phyloP scores from a whole-genome alignment of 2,329 filamentous ascomycete species.

The Claviceps sorghi region DNA sequence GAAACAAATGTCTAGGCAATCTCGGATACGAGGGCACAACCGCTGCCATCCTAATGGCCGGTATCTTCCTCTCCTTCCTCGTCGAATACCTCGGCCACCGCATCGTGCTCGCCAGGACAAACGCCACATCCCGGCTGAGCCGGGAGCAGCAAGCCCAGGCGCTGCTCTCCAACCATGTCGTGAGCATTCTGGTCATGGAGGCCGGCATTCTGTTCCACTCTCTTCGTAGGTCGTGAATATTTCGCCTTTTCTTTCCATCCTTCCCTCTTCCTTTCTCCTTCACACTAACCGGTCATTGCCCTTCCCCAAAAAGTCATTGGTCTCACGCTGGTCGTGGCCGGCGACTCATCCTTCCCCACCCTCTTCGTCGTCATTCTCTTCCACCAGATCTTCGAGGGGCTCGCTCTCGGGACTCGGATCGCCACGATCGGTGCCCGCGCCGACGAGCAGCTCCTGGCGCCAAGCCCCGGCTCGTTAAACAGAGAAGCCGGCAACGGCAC shows the following conservation, averaged over 20 bases:
- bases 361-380: conserved; percentile 58
- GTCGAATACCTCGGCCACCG: conserved; percentile 54
- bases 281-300: background rate
- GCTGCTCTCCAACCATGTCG: conserved; percentile 28
- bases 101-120: conserved; percentile 29
- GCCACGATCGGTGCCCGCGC: conserved; percentile 35
- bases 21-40: conserved; percentile 55
- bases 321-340: conserved; percentile 46
- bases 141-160: conserved; percentile 12
- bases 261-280: background rate
- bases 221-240: conserved; percentile 31
- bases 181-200: conserved; percentile 56
- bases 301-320: conserved; percentile 27
- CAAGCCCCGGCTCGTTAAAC: conserved; percentile 6
- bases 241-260: background rate
- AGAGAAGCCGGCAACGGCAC: background rate
- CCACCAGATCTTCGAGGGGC: conserved; percentile 65
- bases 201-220: conserved; percentile 64
- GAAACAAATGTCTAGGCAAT: conserved; percentile 51
- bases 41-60: conserved; percentile 58
- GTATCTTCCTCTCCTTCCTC: conserved; percentile 57
- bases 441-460: conserved; percentile 10
- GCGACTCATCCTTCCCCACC: conserved; percentile 39
- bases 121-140: conserved; percentile 13
- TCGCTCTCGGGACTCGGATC: conserved; percentile 59